phyloP scores from a whole-genome alignment of 345 rosid genomes.

The Lepidium sativum region DNA sequence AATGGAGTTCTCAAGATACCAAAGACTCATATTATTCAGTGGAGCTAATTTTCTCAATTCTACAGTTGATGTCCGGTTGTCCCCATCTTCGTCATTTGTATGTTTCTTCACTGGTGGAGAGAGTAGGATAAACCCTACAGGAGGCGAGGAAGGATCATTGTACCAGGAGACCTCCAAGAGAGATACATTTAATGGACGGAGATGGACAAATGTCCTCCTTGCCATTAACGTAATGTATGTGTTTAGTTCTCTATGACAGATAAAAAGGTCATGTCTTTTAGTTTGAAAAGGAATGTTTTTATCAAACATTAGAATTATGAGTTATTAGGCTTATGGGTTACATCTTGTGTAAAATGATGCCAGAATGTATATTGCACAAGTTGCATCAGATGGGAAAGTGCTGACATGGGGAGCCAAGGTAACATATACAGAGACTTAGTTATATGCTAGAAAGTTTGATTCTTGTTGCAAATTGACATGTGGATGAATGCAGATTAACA shows the following conservation, averaged over 20 bases:
- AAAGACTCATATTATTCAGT: constrained; percentile 26
- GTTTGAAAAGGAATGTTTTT: background rate
- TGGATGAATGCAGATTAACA: constrained; percentile 51
- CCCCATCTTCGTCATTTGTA: constrained; percentile 28
- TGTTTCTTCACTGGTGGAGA: constrained; percentile 45
- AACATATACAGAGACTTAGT: background rate
- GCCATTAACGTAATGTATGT: constrained; percentile 69
- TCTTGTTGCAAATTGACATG: constrained; percentile 3
- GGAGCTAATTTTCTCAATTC: constrained; percentile 20
- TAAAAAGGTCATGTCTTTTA: background rate
- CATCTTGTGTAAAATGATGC: background rate
- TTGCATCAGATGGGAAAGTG: constrained; percentile 58
- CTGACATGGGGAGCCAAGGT: constrained; percentile 83
- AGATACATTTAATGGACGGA: constrained; percentile 34
- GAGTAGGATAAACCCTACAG: constrained; percentile 22
- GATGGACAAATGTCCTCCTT: constrained; percentile 66
- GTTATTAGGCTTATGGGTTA: background rate
- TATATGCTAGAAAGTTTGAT: background rate
- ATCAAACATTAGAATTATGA: background rate
- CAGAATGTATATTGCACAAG: constrained; percentile 68
- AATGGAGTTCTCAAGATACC: constrained; percentile 36
- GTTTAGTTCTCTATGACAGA: background rate
- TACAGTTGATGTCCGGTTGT: constrained; percentile 25
- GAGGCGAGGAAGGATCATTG: constrained; percentile 26
- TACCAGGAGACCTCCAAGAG: constrained; percentile 31